phyloP scores from a whole-genome alignment of 2,329 filamentous ascomycete species.

The Rhynchosporium secalis region DNA sequence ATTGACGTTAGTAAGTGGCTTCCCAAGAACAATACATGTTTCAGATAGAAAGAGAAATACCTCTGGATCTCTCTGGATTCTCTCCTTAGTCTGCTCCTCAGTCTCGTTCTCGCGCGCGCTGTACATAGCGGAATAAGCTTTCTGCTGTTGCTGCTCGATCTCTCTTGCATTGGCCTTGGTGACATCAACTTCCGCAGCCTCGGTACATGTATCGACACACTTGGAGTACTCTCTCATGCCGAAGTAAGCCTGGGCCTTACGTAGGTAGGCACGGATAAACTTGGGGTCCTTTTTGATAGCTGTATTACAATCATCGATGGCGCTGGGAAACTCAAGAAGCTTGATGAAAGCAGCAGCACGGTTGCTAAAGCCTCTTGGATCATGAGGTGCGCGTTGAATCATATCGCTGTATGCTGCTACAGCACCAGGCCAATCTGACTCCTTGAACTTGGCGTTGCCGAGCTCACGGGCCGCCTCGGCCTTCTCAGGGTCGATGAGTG shows the following conservation, averaged over 20 bases:
- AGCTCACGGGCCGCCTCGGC: slow-evolving; percentile 94
- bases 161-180: slow-evolving; percentile 80
- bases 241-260: slow-evolving; percentile 92
- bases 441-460: slow-evolving; percentile 97
- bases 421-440: slow-evolving; percentile 89
- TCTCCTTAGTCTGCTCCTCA: slow-evolving; percentile 91
- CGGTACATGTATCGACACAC: slow-evolving; percentile 84
- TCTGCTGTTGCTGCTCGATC: slow-evolving; percentile 92
- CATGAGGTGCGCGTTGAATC: slow-evolving; percentile 91
- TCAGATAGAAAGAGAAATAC: slow-evolving; percentile 51
- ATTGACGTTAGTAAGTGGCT: slow-evolving; percentile 24
- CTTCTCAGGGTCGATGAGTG: slow-evolving; percentile 87
- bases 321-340: slow-evolving; percentile 91
- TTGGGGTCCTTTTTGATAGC: slow-evolving; percentile 88
- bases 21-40: not conserved
- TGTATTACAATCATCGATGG: slow-evolving; percentile 86
- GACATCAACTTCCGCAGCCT: slow-evolving; percentile 75
- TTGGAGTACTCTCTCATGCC: slow-evolving; percentile 99
- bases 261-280: slow-evolving; percentile 94
- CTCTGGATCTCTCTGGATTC: slow-evolving; percentile 87
- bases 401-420: slow-evolving; percentile 95
- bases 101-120: slow-evolving; percentile 88
- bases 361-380: slow-evolving; percentile 95
- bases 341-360: slow-evolving; percentile 96
- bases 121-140: slow-evolving; percentile 89